phyloP scores from a whole-genome alignment of 306 rosid genomes.

The Medicago lupulina region DNA sequence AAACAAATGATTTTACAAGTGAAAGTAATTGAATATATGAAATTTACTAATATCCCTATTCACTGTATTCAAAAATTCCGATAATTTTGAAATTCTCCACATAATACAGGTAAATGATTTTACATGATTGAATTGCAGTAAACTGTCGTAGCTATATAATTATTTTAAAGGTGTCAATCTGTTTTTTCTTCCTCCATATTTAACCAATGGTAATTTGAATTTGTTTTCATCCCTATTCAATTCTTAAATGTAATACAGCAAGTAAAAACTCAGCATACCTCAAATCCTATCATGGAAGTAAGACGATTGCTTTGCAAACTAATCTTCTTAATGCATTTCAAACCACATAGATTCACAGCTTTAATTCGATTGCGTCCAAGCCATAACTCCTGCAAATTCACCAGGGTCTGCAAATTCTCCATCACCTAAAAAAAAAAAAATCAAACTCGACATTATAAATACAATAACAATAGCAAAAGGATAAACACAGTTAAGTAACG shows the following conservation, averaged over 20 bases:
- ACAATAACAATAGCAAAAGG: neutral
- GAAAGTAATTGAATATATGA: neutral
- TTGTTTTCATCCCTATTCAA: neutral
- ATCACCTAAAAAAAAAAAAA: slow-evolving; percentile 62
- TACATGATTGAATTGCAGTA: neutral
- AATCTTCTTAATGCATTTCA: slow-evolving; percentile 79
- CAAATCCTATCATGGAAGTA: slow-evolving; percentile 85
- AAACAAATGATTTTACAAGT: slow-evolving; percentile 6
- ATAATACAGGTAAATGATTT: neutral
- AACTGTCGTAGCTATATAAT: neutral
- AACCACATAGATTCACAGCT: slow-evolving; percentile 77
- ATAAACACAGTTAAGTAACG: neutral
- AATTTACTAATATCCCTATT: neutral
- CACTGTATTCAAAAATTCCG: neutral
- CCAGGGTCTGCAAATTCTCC: slow-evolving; percentile 75
- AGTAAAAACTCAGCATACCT: slow-evolving; percentile 50
- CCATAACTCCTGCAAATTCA: slow-evolving; percentile 84
- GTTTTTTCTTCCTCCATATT: neutral
- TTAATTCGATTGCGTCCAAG: slow-evolving; percentile 92
- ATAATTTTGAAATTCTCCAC: neutral
- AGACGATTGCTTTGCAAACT: slow-evolving; percentile 96
- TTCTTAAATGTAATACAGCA: neutral
- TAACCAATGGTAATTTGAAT: neutral
- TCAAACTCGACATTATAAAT: neutral
- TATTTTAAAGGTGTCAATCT: neutral